Evolutionary conservation across 192 early-diverging fungal species (phyloP).

Genomic region (Coemansia guatemalensis): DNA sequence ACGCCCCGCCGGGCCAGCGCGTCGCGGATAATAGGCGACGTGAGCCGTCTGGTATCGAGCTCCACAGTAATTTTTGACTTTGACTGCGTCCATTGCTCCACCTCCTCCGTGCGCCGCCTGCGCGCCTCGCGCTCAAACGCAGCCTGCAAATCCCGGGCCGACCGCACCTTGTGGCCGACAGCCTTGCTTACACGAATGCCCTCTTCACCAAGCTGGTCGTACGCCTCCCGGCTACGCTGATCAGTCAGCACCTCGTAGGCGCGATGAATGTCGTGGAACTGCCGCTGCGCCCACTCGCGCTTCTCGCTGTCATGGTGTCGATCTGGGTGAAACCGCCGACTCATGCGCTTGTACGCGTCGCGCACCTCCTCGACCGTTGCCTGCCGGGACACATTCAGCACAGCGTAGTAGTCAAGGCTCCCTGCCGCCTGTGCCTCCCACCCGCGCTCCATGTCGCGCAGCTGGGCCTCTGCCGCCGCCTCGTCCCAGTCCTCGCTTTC

Average conservation of each 20-base stretch:
- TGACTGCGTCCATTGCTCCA: slow-evolving; percentile 67
- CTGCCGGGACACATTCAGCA: slow-evolving; percentile 65
- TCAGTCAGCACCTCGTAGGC: slow-evolving; percentile 87
- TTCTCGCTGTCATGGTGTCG: slow-evolving; percentile 63
- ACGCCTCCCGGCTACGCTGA: slow-evolving; percentile 72
- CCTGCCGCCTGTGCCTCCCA: neutral
- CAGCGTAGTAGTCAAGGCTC: slow-evolving; percentile 61
- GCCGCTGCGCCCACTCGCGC: slow-evolving; percentile 65
- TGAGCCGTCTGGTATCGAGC: slow-evolving; percentile 54
- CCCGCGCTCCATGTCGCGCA: slow-evolving; percentile 34
- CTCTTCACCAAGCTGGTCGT: slow-evolving; percentile 93
- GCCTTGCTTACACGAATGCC: slow-evolving; percentile 66
- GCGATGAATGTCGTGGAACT: slow-evolving; percentile 75
- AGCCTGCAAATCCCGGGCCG: slow-evolving; percentile 66
- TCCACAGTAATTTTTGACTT: slow-evolving; percentile 36
- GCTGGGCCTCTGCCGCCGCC: slow-evolving; percentile 29
- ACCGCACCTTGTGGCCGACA: slow-evolving; percentile 66
- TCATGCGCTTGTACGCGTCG: slow-evolving; percentile 72
- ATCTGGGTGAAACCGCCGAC: slow-evolving; percentile 79
- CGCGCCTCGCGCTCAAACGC: slow-evolving; percentile 66
- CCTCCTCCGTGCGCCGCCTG: slow-evolving; percentile 58
- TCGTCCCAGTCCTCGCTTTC: slow-evolving; percentile 26
- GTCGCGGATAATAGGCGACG: slow-evolving; percentile 49
- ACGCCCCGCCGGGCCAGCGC: slow-evolving; percentile 20
- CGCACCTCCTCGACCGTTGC: slow-evolving; percentile 61